Conservation (phyloP, 306 rosid species). For the Gastrolobium bilobum region DNA sequence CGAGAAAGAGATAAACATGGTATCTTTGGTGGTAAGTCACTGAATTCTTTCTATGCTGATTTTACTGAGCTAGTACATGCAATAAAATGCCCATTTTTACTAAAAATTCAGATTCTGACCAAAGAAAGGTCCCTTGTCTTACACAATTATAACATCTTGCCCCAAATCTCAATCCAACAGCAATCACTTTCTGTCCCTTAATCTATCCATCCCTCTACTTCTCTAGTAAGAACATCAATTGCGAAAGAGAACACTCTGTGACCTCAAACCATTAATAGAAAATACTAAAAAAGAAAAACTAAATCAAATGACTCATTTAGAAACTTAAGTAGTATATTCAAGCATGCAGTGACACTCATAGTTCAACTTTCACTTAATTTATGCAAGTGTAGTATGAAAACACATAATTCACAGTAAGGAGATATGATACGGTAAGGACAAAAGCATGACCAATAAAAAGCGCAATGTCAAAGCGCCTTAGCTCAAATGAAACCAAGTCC, state of each 20-base stretch:
- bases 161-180: conserved; percentile 15
- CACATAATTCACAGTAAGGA: conserved; percentile 31
- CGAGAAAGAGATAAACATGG: conserved; percentile 15
- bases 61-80: conserved; percentile 22
- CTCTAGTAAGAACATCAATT: not conserved
- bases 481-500: conserved; percentile 32
- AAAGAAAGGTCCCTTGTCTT: conserved; percentile 24
- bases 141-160: conserved; percentile 28
- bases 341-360: conserved; percentile 3
- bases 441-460: not conserved
- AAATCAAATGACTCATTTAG: conserved; percentile 25
- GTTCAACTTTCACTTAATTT: conserved; percentile 14
- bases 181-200: not conserved
- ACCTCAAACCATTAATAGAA: conserved; percentile 18
- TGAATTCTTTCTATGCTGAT: conserved; percentile 4
- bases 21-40: not conserved
- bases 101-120: conserved; percentile 9
- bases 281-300: not conserved
- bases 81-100: not conserved
- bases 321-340: conserved; percentile 9
- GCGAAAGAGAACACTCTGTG: not conserved
- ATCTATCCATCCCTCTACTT: not conserved
- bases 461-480: conserved; percentile 13
- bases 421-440: conserved; percentile 29
- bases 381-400: conserved; percentile 6